Base-by-base conservation (phyloP, 148 eudicot species). In the Silene conica region DNA sequence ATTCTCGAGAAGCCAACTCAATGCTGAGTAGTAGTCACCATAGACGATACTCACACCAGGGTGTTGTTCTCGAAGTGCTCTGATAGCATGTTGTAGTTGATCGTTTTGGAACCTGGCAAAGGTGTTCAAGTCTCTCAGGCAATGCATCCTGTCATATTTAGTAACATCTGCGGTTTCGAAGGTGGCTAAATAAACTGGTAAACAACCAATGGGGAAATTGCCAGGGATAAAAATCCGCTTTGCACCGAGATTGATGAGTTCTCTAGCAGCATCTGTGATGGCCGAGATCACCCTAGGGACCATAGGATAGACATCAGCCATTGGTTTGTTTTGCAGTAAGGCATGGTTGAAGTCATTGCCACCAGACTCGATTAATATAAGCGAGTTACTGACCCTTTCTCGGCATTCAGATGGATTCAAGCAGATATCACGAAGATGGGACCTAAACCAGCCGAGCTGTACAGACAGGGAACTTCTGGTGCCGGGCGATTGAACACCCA, bases 301-400 rank as follows among this genome's bases (percentile, higher is more conserved):
- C 67, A 85, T 54, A 6, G 48, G 19, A 26, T 65, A 56, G 11
- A 75, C 48, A 12, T 71, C 78, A 58, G 80, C 55, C 12, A 63
- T 15, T 4, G 70, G 64, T 66, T 57, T 74, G 6, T 81, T 77
- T 31, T 77, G 69, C 4, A 65, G 63, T 18, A 76, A 50, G n/a
- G 82, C 78, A 56, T 58, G n/a, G 41, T 80, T 78, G 59, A 62
- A 73, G 73, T 85, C 86, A 50, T 83, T 85, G 15, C 86, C 84
- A 50, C 88, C 86, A 0, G 72, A 68, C 48, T 80, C 88, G 45
- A 78, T 56, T 5, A 85, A 18, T 61, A 85, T 55, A 22, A 85
- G 62, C 1, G 86, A 73, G 3, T 69, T 74, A 26, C 58, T 3
- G 16, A 80, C 63, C 60, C 71, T 70, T 6, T 63, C 3, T 54